Evolutionary conservation across 2,329 filamentous ascomycete genomes (phyloP).

Genomic region (Monilinia fructigena): DNA sequence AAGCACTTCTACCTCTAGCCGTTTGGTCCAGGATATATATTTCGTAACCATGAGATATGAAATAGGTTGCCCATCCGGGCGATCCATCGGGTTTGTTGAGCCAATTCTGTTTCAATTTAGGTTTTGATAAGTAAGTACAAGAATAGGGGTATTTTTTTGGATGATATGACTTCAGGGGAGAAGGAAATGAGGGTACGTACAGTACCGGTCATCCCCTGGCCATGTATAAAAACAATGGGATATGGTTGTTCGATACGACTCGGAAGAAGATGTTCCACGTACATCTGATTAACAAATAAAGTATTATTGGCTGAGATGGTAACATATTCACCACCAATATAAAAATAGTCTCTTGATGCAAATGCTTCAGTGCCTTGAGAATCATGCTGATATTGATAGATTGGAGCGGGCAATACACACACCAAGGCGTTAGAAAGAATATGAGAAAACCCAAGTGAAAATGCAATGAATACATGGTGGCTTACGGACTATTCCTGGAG

Average conservation of each 20-base stretch:
- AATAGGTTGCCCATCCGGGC: slow-evolving; percentile 49
- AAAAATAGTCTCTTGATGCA: slow-evolving; percentile 31
- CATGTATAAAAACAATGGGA: slow-evolving; percentile 36
- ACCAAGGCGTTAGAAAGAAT: neutral
- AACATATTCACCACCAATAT: slow-evolving; percentile 35
- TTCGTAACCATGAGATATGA: slow-evolving; percentile 46
- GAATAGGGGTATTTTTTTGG: neutral
- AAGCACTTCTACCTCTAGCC: slow-evolving; percentile 11
- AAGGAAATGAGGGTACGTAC: slow-evolving; percentile 26
- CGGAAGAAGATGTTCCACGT: slow-evolving; percentile 52
- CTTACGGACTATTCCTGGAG: neutral
- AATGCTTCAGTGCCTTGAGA: neutral
- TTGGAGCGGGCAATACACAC: neutral
- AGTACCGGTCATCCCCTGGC: slow-evolving; percentile 33
- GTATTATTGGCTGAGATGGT: slow-evolving; percentile 22
- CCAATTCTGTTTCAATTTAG: slow-evolving; percentile 41
- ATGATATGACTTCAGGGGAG: neutral
- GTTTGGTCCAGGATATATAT: slow-evolving; percentile 45
- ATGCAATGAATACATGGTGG: neutral
- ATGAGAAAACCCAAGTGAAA: neutral
- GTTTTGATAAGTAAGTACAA: neutral
- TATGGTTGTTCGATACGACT: slow-evolving; percentile 24
- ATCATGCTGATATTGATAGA: neutral
- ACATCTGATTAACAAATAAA: slow-evolving; percentile 47
- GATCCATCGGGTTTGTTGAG: slow-evolving; percentile 50